Conservation (phyloP, 257 asterid species). For the Solanum pimpinellifolium region DNA sequence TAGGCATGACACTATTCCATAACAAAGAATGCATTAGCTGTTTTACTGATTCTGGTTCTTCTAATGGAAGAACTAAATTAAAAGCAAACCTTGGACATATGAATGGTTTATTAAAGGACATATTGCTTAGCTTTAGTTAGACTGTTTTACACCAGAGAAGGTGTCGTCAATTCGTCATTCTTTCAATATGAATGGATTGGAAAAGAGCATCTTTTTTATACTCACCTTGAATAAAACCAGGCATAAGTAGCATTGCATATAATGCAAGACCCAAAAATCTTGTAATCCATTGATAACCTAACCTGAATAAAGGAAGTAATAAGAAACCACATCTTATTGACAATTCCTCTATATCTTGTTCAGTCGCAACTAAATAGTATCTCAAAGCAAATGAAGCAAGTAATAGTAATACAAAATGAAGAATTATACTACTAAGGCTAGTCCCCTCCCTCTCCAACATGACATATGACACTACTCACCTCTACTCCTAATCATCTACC, state of each 20-base stretch:
- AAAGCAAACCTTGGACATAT: background rate
- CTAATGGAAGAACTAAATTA: background rate
- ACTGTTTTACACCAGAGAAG: background rate
- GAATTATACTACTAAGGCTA: background rate
- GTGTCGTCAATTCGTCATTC: background rate
- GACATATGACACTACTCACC: background rate
- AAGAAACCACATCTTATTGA: conserved; percentile 6
- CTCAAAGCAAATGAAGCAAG: background rate
- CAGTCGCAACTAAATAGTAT: background rate
- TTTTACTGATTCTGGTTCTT: background rate
- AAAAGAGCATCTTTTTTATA: background rate
- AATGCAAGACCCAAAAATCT: conserved; percentile 67
- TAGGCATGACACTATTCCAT: background rate
- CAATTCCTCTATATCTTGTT: background rate
- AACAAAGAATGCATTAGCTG: background rate
- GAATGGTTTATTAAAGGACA: background rate
- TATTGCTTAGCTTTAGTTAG: background rate
- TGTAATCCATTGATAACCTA: conserved; percentile 95
- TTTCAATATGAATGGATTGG: background rate
- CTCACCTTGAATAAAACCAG: conserved; percentile 93
- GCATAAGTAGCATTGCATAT: conserved; percentile 89
- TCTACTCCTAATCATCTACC: background rate
- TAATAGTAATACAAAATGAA: background rate
- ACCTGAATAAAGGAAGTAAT: conserved; percentile 53
- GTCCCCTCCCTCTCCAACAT: background rate